Conservation (phyloP, 2,329 filamentous ascomycete species). For the Paecilomyces sp. region DNA sequence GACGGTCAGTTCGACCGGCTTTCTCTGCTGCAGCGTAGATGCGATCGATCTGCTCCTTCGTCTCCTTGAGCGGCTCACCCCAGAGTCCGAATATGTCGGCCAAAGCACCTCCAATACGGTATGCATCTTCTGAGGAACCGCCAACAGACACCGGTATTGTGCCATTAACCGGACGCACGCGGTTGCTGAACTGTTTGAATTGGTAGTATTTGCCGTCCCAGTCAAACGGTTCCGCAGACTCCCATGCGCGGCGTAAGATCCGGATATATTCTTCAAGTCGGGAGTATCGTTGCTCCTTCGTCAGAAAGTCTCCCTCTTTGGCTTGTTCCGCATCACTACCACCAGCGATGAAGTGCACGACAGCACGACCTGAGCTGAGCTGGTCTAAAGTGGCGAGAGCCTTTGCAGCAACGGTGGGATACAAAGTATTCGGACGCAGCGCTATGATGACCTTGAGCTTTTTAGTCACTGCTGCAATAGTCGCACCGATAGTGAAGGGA, state of each 20-base stretch:
- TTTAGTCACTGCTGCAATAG: conserved; percentile 51
- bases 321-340: conserved; percentile 56
- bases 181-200: conserved; percentile 53
- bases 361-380: conserved; percentile 49
- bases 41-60: conserved; percentile 54
- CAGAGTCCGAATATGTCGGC: conserved; percentile 59
- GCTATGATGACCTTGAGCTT: conserved; percentile 57
- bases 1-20: conserved; percentile 49
- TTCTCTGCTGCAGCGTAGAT: conserved; percentile 54
- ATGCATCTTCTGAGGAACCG: conserved; percentile 53
- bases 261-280: conserved; percentile 56
- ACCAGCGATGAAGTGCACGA: conserved; percentile 58
- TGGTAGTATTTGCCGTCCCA: conserved; percentile 55
- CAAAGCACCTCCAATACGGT: conserved; percentile 51
- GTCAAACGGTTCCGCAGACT: conserved; percentile 51
- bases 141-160: conserved; percentile 54
- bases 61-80: conserved; percentile 58
- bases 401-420: conserved; percentile 57
- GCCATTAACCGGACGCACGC: conserved; percentile 47
- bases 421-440: conserved; percentile 54
- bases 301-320: conserved; percentile 52
- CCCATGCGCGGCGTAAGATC: conserved; percentile 54
- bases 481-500: conserved; percentile 53
- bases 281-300: conserved; percentile 51
- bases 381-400: conserved; percentile 56